Base-by-base conservation (phyloP, 495 filamentous ascomycete genomes). In the Letharia lupina region DNA sequence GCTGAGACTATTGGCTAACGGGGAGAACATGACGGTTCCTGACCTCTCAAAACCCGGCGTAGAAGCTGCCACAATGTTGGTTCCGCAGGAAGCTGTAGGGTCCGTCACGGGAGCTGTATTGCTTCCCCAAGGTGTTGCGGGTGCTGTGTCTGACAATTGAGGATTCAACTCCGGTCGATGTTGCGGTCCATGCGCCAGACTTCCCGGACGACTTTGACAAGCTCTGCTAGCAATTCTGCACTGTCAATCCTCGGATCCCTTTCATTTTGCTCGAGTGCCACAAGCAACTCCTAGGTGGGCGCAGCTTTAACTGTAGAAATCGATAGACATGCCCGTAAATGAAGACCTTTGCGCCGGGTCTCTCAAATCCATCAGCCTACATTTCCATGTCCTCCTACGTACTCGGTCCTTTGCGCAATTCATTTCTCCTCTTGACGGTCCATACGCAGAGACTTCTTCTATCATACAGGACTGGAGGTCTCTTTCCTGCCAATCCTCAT, bases 1-100 rank as follows among this genome's bases (percentile, higher is more conserved):
- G 20, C 57, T 72, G 54, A 67, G 67, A 52, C 48, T 59, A 15
- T 58, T 69, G 16, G 69, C 69, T 20, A 57, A 69, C 20, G 69
- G 69, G n/a, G 69, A 71, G 45, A 62, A 61, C 28, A 37, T 67
- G 12, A 63, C 65, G 37, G 37, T 58, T 35, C 41, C 60, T 40
- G 65, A 67, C 37, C 48, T 63, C 47, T 40, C 39, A 3, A 61
- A 60, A 39, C 20, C n/a, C 15, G 45, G 13, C n/a, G 52, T 56
- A 31, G 52, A 56, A 56, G 52, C 52, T 56, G 52, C 52, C 52
- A 56, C 52, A 56, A 56, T 56, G 52, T 56, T 56, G 52, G 52
- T 56, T 56, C 52, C 52, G 13, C 52, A 56, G 31, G 28, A 56
- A 33, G 52, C 52, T 35, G 31, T 56, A 56, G 52, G 31, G 52